Conservation (phyloP, 2,329 filamentous ascomycete genomes). For the Paraphaeosphaeria sporulosa region DNA sequence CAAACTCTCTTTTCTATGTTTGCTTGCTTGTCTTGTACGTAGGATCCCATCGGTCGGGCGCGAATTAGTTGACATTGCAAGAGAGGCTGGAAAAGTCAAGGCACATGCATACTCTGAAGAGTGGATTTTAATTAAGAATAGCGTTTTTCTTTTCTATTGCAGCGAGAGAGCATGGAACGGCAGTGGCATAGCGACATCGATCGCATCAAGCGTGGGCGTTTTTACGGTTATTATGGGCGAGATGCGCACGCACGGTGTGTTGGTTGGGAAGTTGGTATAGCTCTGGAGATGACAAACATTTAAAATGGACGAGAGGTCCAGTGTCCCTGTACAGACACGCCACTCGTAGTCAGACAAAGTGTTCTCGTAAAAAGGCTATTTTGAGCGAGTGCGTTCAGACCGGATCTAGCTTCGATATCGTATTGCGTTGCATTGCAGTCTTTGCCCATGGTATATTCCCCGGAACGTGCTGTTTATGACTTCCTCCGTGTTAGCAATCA, state of each 20-base stretch:
- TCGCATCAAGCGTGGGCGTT: constrained; percentile 5
- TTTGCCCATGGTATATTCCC: neutral
- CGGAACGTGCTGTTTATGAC: neutral
- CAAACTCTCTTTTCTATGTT: constrained; percentile 8
- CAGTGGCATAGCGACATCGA: neutral
- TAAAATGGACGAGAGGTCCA: neutral
- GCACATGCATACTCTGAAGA: constrained; percentile 6
- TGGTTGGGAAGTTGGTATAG: neutral
- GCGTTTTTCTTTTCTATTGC: neutral
- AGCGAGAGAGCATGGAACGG: neutral
- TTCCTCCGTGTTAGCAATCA: too few relatives aligned
- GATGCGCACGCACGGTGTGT: neutral
- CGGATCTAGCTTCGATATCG: too few relatives aligned
- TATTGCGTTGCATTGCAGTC: neutral
- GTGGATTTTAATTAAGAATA: neutral
- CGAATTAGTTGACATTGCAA: constrained; percentile 5
- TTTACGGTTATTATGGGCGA: neutral
- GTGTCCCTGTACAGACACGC: neutral
- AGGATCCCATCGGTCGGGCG: neutral
- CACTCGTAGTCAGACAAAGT: neutral
- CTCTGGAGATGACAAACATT: neutral
- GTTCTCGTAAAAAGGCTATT: neutral
- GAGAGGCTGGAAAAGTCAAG: neutral
- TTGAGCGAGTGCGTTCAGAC: neutral
- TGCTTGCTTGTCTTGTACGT: neutral